phyloP scores from a whole-genome alignment of 2,329 filamentous ascomycete species.

The Dothideomycetes sp. region DNA sequence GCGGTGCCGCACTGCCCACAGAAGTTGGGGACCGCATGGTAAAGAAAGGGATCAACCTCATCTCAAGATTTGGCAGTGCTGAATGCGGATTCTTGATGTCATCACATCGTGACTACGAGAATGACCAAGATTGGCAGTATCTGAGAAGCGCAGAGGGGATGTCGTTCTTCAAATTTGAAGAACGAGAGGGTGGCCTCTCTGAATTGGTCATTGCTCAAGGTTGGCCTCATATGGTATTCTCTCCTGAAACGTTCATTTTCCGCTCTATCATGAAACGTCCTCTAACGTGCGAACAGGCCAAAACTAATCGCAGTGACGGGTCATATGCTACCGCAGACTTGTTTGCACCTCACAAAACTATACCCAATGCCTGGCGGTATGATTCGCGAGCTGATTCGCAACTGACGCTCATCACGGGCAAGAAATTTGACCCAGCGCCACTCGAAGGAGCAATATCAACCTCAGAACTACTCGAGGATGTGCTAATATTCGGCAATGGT shows the following conservation, averaged over 20 bases:
- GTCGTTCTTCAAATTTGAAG: constrained; percentile 34
- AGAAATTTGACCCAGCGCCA: constrained; percentile 56
- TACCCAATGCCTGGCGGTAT: constrained; percentile 49
- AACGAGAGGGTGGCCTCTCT: constrained; percentile 30
- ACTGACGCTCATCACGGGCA: constrained; percentile 52
- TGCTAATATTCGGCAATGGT: constrained; percentile 51
- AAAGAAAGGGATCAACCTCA: constrained; percentile 39
- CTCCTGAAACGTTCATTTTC: neutral
- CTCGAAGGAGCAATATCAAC: constrained; percentile 45
- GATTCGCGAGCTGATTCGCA: constrained; percentile 51
- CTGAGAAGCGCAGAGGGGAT: constrained; percentile 33
- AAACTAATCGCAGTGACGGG: constrained; percentile 46
- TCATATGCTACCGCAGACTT: constrained; percentile 54
- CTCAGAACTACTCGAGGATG: constrained; percentile 36
- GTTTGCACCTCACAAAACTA: constrained; percentile 44
- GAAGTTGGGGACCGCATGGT: constrained; percentile 45
- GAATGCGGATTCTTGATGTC: constrained; percentile 57
- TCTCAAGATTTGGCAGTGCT: constrained; percentile 54
- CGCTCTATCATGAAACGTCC: neutral
- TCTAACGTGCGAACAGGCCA: constrained; percentile 24
- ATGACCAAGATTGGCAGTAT: constrained; percentile 51
- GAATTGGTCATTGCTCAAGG: constrained; percentile 45
- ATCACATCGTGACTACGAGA: constrained; percentile 44
- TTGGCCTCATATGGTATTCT: constrained; percentile 44
- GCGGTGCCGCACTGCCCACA: constrained; percentile 47